Evolutionary conservation across 805 yeast species (phyloP), one percentile per base, ranked within the genome.

Genomic region (Candida endomychidarum): DNA sequence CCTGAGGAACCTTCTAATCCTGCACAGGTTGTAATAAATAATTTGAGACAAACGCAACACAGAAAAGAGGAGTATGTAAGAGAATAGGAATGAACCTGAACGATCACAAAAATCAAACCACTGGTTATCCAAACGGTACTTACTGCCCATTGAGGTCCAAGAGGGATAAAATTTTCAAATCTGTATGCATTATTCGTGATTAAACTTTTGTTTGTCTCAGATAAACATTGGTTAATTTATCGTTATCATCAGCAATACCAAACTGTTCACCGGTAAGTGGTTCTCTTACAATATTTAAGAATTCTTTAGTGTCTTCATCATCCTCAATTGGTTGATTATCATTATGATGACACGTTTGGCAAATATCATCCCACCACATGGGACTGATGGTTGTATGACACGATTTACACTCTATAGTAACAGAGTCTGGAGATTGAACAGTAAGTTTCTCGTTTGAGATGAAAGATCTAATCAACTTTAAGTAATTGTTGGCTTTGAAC

Each of bases 281-380:
- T 33, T 54, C 52, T 22, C 51, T 50, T 12, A 67, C 48, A 5
- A 52, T 23, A 18, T 56, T 56, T 8, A 54, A 28, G 14, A 60
- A 53, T 11, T 46, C 43, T 38, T 43, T 29, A 29, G 33, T 40
- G 0, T 43, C 49, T 11, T 47, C 27, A 22, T 34, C 35, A 5
- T 29, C 43, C 23, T 28, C 38, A 5, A 34, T 16, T 40, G 43
- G 15, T 17, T 38, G 20, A 20, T 38, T 25, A n/a, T 38, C 33
- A 16, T 38, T 37, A 36, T 60, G 65, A 40, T 58, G 54, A 40
- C 73, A 67, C 8, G 56, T 48, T 37, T 65, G 71, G 36, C 73
- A 67, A 2, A 51, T 39, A 3, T 9, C 37, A 11, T 34, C 9
- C 43, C 43, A 40, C 43, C 43, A 34, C 18, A 34, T 34, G 5